phyloP scores from a whole-genome alignment of 2,329 filamentous ascomycete species.

The Fusarium lyarnte region DNA sequence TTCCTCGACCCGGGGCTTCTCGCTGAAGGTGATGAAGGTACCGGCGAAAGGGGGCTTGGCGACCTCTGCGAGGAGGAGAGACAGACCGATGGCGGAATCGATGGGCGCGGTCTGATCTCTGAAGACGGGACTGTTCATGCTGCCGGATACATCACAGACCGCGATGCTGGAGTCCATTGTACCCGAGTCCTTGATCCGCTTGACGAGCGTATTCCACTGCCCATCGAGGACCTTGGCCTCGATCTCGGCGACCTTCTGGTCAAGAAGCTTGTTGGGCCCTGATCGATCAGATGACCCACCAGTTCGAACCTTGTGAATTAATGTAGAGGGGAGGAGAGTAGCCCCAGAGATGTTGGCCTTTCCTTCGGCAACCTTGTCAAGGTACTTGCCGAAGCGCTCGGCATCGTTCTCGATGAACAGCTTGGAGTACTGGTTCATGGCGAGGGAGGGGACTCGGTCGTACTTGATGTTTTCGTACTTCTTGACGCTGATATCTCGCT shows the following conservation, averaged over 20 bases:
- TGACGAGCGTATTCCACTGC: conserved; percentile 67
- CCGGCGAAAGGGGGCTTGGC: conserved; percentile 63
- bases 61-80: conserved; percentile 64
- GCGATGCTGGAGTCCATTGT: conserved; percentile 63
- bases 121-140: conserved; percentile 56
- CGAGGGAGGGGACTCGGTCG: conserved; percentile 63
- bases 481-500: conserved; percentile 59
- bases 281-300: not conserved
- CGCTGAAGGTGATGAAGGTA: conserved; percentile 64
- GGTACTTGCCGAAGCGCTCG: conserved; percentile 60
- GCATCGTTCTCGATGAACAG: conserved; percentile 62
- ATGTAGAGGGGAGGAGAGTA: conserved; percentile 60
- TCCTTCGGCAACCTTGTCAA: conserved; percentile 59
- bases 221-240: conserved; percentile 53
- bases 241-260: conserved; percentile 46
- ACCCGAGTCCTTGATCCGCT: conserved; percentile 65
- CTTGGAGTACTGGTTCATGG: conserved; percentile 63
- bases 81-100: conserved; percentile 65
- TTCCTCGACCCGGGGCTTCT: conserved; percentile 51
- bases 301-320: conserved; percentile 48
- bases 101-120: conserved; percentile 59
- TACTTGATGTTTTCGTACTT: conserved; percentile 63
- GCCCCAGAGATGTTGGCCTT: conserved; percentile 64
- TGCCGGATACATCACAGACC: conserved; percentile 66
- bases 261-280: conserved; percentile 29